Evolutionary conservation across 2,329 filamentous ascomycete species (phyloP).

Genomic region (Thielaviopsis musarum): DNA sequence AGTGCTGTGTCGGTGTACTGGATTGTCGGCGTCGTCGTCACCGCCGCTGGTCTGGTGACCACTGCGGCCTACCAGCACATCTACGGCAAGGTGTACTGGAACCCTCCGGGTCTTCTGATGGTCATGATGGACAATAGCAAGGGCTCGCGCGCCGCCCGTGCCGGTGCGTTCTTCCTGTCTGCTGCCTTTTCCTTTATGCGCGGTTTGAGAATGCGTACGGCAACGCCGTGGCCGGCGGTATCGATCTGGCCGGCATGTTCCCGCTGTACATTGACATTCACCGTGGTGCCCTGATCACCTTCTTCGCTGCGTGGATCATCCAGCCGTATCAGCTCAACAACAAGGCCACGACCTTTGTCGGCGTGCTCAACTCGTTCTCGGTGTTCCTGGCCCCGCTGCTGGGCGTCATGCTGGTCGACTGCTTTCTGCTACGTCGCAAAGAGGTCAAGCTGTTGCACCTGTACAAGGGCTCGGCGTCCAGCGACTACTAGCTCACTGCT

Average conservation of each 20-base stretch:
- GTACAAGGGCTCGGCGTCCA: constrained; percentile 19
- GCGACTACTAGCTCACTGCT: constrained; percentile 22
- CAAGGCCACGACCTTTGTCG: constrained; percentile 16
- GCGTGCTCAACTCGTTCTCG: constrained; percentile 17
- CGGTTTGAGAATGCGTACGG: constrained; percentile 18
- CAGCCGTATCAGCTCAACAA: constrained; percentile 20
- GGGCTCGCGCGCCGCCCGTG: constrained; percentile 14
- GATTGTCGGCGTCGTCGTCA: constrained; percentile 17
- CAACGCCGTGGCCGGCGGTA: constrained; percentile 18
- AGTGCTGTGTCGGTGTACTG: constrained; percentile 17
- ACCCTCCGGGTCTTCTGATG: constrained; percentile 12
- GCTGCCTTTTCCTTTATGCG: constrained; percentile 16
- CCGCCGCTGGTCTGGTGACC: constrained; percentile 16
- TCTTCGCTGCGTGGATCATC: constrained; percentile 16
- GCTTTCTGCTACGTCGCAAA: constrained; percentile 19
- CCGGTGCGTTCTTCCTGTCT: constrained; percentile 17
- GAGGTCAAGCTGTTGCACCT: constrained; percentile 23
- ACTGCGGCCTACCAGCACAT: constrained; percentile 17
- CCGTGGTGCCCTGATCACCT: constrained; percentile 17
- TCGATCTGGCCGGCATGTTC: constrained; percentile 18
- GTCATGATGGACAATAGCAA: constrained; percentile 17
- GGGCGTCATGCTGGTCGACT: constrained; percentile 19
- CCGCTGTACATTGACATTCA: constrained; percentile 17
- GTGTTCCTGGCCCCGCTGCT: constrained; percentile 18
- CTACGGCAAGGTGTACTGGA: constrained; percentile 12